phyloP scores from a whole-genome alignment of 176 grass and related monocot genomes.

The Poa annua region DNA sequence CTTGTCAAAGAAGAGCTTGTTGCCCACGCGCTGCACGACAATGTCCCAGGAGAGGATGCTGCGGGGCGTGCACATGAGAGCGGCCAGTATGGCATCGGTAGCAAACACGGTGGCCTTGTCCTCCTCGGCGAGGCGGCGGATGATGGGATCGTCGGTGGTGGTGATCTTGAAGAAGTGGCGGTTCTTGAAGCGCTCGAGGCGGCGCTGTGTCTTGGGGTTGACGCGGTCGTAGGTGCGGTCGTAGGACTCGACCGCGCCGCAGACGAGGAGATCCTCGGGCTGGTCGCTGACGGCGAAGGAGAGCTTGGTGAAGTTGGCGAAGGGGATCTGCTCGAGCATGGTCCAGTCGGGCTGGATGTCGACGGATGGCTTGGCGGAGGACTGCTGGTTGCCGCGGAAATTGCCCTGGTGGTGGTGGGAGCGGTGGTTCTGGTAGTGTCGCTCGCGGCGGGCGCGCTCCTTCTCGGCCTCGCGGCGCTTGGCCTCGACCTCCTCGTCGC shows the following conservation, averaged over 20 bases:
- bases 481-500: constrained; percentile 89
- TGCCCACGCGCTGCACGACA: constrained; percentile 79
- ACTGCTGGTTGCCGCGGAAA: constrained; percentile 39
- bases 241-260: constrained; percentile 74
- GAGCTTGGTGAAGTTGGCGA: constrained; percentile 86
- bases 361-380: constrained; percentile 63
- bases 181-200: constrained; percentile 80
- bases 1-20: constrained; percentile 95
- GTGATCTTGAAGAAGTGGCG: constrained; percentile 81
- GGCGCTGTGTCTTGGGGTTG: constrained; percentile 76
- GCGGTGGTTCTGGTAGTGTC: constrained; percentile 58
- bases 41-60: constrained; percentile 81
- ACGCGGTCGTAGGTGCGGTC: constrained; percentile 71
- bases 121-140: constrained; percentile 76
- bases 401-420: constrained; percentile 42
- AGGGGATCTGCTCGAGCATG: constrained; percentile 89
- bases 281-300: constrained; percentile 79
- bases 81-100: constrained; percentile 72
- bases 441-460: constrained; percentile 77
- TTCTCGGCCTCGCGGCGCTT: constrained; percentile 75
- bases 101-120: constrained; percentile 82
- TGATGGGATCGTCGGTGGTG: constrained; percentile 83
- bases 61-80: constrained; percentile 80
- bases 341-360: constrained; percentile 94
- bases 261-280: constrained; percentile 75